phyloP scores from a whole-genome alignment of 768 basidiomycete species.

The Russula sp. region DNA sequence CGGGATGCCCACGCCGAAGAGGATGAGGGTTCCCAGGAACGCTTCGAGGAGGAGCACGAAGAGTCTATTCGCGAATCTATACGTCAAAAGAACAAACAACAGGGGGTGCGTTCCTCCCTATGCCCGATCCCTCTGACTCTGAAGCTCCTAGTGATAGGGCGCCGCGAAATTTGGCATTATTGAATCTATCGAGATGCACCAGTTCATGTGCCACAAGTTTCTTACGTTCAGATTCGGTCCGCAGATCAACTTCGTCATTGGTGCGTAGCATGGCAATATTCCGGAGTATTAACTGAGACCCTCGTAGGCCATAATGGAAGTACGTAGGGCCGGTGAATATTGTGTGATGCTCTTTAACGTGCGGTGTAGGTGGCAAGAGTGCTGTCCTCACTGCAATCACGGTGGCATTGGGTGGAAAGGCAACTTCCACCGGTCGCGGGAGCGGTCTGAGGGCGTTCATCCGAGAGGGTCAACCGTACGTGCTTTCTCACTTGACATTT shows the following conservation, averaged over 20 bases:
- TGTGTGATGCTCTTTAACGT: conserved; percentile 10
- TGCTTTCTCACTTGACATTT: conserved; percentile 20
- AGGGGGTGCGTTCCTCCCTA: conserved; percentile 43
- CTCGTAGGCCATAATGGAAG: conserved; percentile 85
- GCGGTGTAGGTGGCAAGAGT: conserved; percentile 79
- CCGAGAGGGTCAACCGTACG: conserved; percentile 76
- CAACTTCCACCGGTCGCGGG: conserved; percentile 86
- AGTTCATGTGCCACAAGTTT: conserved; percentile 95
- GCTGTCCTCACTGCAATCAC: conserved; percentile 92
- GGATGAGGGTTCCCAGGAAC: conserved; percentile 58
- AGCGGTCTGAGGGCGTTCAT: conserved; percentile 81
- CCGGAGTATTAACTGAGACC: neutral
- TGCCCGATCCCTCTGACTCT: neutral
- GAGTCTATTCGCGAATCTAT: conserved; percentile 55
- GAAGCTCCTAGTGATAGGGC: conserved; percentile 43
- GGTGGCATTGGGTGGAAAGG: conserved; percentile 91
- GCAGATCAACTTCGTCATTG: conserved; percentile 97
- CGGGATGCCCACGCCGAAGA: conserved; percentile 24
- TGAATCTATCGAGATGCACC: conserved; percentile 77
- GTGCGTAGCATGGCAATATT: conserved; percentile 40
- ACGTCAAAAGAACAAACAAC: conserved; percentile 44
- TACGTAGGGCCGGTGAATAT: conserved; percentile 43
- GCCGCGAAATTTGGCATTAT: conserved; percentile 88
- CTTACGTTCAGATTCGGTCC: conserved; percentile 83
- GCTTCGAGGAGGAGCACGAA: conserved; percentile 61